Conservation (phyloP, 139 green algal genomes). For the Closterium sp. region DNA sequence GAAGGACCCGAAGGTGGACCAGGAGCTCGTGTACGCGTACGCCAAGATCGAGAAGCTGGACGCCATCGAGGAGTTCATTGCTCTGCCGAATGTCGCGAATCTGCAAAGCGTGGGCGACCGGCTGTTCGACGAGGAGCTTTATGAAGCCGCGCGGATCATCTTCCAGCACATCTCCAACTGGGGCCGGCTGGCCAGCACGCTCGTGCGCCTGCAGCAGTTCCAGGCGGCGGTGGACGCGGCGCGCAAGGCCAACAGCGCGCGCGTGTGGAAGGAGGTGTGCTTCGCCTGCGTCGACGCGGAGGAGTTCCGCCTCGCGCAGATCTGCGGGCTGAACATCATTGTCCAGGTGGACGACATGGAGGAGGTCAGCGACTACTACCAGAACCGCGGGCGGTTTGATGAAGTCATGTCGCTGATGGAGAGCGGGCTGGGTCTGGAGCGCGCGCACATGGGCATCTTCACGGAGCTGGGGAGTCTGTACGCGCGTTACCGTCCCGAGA, state of each 20-base stretch:
- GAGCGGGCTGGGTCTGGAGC: conserved; percentile 93
- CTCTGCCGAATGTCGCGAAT: conserved; percentile 74
- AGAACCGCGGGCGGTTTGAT: conserved; percentile 83
- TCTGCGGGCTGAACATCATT: conserved; percentile 98
- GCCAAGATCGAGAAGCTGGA: conserved; percentile 82
- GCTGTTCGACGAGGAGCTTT: conserved; percentile 87
- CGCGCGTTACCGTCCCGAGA: conserved; percentile 78
- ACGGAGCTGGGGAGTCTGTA: conserved; percentile 94
- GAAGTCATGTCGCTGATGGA: conserved; percentile 96
- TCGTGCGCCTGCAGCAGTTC: conserved; percentile 87
- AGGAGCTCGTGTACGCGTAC: conserved; percentile 94
- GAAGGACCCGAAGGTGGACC: conserved; percentile 88
- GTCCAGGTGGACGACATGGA: conserved; percentile 94
- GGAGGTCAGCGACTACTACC: conserved; percentile 92
- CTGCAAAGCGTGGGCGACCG: conserved; percentile 62
- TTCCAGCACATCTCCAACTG: conserved; percentile 94
- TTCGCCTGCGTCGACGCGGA: conserved; percentile 95
- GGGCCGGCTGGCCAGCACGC: conserved; percentile 82
- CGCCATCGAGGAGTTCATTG: conserved; percentile 93
- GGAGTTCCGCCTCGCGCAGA: conserved; percentile 94
- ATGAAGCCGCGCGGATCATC: conserved; percentile 90
- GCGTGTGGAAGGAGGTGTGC: conserved; percentile 97
- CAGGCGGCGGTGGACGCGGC: conserved; percentile 92
- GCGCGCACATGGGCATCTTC: conserved; percentile 99
- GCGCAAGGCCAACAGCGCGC: conserved; percentile 91